A percentile compares a stretch with the other conserved stretches of the same genome.
phyloP scores from a whole-genome alignment of 805 yeast genomes.

The Myxozyma geophila region DNA sequence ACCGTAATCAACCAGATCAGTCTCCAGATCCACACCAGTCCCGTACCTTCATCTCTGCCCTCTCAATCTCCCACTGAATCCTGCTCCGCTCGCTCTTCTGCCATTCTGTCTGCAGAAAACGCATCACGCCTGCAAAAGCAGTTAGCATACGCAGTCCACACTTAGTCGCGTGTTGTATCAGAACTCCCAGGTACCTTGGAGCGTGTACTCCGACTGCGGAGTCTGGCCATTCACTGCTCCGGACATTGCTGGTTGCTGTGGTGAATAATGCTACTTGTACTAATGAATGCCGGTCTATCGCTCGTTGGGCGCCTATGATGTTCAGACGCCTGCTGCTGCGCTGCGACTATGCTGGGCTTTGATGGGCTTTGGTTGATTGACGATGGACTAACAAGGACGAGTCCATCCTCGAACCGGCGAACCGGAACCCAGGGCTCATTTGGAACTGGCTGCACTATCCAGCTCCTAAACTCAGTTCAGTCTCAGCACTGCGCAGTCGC shows the following conservation, averaged over 20 bases:
- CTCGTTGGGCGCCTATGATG: no score
- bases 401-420: no score
- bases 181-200: background rate
- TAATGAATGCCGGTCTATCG: background rate
- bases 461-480: no score
- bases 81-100: slow-evolving; percentile 64
- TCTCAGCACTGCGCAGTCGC: no score
- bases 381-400: no score
- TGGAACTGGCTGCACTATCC: no score
- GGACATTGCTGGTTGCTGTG: slow-evolving; percentile 3
- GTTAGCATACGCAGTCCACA: background rate
- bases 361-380: no score
- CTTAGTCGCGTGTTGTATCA: background rate
- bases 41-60: slow-evolving; percentile 60
- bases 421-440: no score
- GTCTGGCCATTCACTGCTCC: slow-evolving; percentile 14
- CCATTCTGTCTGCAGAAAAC: slow-evolving; percentile 65
- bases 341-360: no score
- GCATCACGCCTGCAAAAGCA: slow-evolving; percentile 56
- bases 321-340: no score
- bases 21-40: background rate
- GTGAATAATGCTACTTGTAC: background rate
- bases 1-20: background rate
- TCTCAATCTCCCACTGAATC: slow-evolving; percentile 63
- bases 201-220: slow-evolving; percentile 39